A percentile compares a stretch with the other conserved stretches of the same genome.
phyloP scores from a whole-genome alignment of 1,284 basidiomycete species.

The Wallemia mellicola region DNA sequence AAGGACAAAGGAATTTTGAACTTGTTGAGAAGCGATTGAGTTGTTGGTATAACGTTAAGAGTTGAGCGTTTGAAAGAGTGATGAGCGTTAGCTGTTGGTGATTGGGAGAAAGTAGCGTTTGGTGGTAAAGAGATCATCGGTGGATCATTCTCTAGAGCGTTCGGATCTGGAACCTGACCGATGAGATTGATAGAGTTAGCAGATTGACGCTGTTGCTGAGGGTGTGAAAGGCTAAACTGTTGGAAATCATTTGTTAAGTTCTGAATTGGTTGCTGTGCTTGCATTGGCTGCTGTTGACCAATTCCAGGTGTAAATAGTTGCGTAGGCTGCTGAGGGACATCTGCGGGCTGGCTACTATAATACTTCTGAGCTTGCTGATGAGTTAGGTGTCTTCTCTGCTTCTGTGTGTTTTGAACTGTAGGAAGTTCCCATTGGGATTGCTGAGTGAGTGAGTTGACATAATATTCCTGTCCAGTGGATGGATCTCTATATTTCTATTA shows the following conservation, averaged over 20 bases:
- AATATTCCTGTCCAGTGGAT: neutral
- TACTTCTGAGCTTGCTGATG: neutral
- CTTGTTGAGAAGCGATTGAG: slow-evolving; percentile 63
- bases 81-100: slow-evolving; percentile 55
- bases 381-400: neutral
- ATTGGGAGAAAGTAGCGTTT: slow-evolving; percentile 31
- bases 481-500: too few species aligned
- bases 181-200: slow-evolving; percentile 31
- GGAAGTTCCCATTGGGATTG: neutral
- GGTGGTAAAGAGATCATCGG: slow-evolving; percentile 71
- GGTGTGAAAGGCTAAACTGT: slow-evolving; percentile 8
- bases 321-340: neutral
- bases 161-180: slow-evolving; percentile 63
- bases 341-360: neutral
- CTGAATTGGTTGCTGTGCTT: slow-evolving; percentile 1
- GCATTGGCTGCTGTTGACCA: too few species aligned
- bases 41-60: slow-evolving; percentile 76
- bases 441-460: neutral
- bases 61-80: slow-evolving; percentile 79
- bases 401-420: neutral
- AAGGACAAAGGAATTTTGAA: slow-evolving; percentile 76
- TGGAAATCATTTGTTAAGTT: neutral
- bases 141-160: slow-evolving; percentile 45
- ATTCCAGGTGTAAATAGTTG: too few species aligned
- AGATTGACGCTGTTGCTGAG: neutral